Evolutionary conservation across 441 rosid species (phyloP), one percentile per base, ranked within the genome.

Genomic region (Oxalis stricta): DNA sequence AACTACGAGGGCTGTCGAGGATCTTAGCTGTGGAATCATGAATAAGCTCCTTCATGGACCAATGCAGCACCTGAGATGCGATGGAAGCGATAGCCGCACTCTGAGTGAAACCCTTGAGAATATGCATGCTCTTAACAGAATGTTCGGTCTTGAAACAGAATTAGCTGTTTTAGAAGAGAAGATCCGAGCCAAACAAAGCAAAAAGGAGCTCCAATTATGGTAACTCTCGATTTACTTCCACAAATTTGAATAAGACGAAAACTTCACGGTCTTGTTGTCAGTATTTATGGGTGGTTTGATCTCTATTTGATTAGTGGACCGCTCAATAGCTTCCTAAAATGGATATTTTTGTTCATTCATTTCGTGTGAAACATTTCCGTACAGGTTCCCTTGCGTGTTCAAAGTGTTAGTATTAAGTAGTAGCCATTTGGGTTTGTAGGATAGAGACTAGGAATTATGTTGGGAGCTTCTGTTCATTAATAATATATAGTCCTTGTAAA

Each of bases 51-150:
- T 89, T 19, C 96, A 85, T 13, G 98, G 98, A 35, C 98, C 98
- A 34, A 85, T 85, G 98, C 86, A 85, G 71, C 98, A 89, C 61
- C 60, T 85, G 60, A 76, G 97, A 72, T 77, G 92, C 10, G 94
- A 85, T 53, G 88, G 76, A 1, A 70, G 54, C 9, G 88, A 76
- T 34, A 65, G 78, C 47, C 76, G 89, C 45, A 74, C 86, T 16
- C 72, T 85, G 14, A 74, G 42, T 5, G 98, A 79, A 71, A 85
- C 81, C 18, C 83, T 89, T 4, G 96, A 80, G 71, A 89, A 82
- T 44, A 89, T 85, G 98, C 89, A 85, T 44, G 96, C 96, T 11
- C 81, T 89, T 23, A 85, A 82, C 74, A 73, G 94, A 56, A 89
- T 89, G 86, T 89, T 76, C 48, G 72, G 72, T 58, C 94, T 89